These are phyloP conservation scores for Phytophthora capsici DNA, from an alignment of 352 stramenopile genomes.

Conservation along the genomic window DNA sequence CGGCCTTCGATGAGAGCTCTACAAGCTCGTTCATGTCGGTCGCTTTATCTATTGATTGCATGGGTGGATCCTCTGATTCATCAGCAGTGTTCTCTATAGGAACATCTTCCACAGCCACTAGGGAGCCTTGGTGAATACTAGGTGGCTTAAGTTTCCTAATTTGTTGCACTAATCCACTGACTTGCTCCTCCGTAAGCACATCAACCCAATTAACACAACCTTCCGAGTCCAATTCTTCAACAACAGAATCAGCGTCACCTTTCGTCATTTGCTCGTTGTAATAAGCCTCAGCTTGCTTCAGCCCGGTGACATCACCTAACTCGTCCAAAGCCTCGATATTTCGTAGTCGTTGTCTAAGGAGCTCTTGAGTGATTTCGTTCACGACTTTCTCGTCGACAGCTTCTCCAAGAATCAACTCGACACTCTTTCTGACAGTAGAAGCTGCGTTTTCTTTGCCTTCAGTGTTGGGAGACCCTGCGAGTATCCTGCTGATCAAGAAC, in stretches of 20 bases:
- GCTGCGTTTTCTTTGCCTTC: conserved; percentile 10
- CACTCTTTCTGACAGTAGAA: conserved; percentile 36
- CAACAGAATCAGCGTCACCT: not conserved
- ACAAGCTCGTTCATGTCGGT: conserved; percentile 42
- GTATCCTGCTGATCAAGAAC: conserved; percentile 40
- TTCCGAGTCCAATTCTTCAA: conserved; percentile 18
- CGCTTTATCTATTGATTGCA: conserved; percentile 27
- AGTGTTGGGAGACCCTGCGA: conserved; percentile 16
- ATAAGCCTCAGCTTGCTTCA: conserved; percentile 45
- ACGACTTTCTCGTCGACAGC: conserved; percentile 40
- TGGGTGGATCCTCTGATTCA: not conserved
- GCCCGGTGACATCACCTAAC: conserved; percentile 39
- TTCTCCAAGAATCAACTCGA: conserved; percentile 43
- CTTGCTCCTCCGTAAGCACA: conserved; percentile 59
- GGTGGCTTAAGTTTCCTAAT: conserved; percentile 45
- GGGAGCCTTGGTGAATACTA: not conserved
- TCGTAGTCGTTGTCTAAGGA: conserved; percentile 40
- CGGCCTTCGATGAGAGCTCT: conserved; percentile 34
- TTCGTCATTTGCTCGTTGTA: conserved; percentile 31
- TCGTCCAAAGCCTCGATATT: not conserved
- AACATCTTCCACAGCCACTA: not conserved
- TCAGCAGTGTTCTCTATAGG: conserved; percentile 7
- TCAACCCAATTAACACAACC: conserved; percentile 36
- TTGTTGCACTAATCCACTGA: conserved; percentile 46
- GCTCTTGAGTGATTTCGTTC: conserved; percentile 42